Conservation (phyloP, 148 eudicot genomes). For the Persicaria maculosa region DNA sequence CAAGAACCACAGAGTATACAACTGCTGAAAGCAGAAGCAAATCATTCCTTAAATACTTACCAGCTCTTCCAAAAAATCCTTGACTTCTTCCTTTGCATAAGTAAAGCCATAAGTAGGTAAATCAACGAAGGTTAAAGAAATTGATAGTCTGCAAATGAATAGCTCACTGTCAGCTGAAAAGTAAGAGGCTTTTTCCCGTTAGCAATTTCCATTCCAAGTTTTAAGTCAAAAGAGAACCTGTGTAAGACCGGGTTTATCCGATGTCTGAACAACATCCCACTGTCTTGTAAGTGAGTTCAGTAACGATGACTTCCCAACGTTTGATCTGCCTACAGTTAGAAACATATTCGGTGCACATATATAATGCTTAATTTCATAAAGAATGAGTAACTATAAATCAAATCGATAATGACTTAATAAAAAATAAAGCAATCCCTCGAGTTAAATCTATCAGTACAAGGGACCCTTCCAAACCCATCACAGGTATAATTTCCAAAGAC, state of each 20-base stretch:
- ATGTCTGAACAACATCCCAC: constrained; percentile 95
- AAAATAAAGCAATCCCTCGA: background rate
- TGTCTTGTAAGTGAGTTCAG: constrained; percentile 86
- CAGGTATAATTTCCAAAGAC: background rate
- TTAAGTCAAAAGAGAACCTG: constrained; percentile 47
- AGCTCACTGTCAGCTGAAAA: background rate
- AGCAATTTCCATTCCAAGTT: constrained; percentile 2
- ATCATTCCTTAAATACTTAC: constrained; percentile 32
- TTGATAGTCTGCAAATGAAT: constrained; percentile 66
- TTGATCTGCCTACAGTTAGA: constrained; percentile 65
- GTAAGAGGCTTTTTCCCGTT: background rate
- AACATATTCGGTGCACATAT: background rate
- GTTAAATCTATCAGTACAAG: background rate
- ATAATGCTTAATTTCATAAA: background rate
- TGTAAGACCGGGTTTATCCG: constrained; percentile 97
- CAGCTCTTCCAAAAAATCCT: constrained; percentile 97
- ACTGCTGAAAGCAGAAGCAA: background rate
- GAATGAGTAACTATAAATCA: background rate
- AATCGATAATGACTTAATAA: background rate
- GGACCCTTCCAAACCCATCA: background rate
- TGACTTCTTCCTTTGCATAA: constrained; percentile 94
- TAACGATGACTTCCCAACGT: constrained; percentile 92
- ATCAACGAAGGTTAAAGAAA: constrained; percentile 93
- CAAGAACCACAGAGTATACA: background rate
- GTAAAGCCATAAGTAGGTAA: constrained; percentile 98